Conservation (phyloP, 805 yeast genomes). For the Isabelozyma pseudorhagii region DNA sequence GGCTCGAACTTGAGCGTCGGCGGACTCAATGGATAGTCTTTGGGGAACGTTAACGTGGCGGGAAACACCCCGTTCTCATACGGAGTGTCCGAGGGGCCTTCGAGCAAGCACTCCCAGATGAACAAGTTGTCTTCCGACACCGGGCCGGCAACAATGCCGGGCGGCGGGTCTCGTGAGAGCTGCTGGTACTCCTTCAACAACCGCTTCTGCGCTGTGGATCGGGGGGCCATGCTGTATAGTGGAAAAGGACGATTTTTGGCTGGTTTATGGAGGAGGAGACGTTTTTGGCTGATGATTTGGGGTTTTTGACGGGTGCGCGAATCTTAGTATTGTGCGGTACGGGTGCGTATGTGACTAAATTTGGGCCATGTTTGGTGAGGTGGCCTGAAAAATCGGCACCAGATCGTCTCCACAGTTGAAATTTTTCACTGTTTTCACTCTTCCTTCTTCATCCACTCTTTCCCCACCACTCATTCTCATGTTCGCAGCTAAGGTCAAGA, state of each 20-base stretch:
- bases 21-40: slow-evolving; percentile 80
- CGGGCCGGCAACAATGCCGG: slow-evolving; percentile 95
- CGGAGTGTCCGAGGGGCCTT: slow-evolving; percentile 81
- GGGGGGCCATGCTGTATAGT: background rate
- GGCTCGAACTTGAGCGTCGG: slow-evolving; percentile 76
- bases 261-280: too few species aligned
- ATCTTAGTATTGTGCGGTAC: background rate
- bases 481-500: slow-evolving; percentile 59
- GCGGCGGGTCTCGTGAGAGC: slow-evolving; percentile 81
- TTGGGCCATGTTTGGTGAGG: too few species aligned
- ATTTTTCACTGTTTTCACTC: background rate
- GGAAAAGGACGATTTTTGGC: background rate
- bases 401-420: too few species aligned
- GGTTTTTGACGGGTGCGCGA: too few species aligned
- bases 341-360: background rate
- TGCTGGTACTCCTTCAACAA: slow-evolving; percentile 88
- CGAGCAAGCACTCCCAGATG: slow-evolving; percentile 79
- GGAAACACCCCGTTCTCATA: slow-evolving; percentile 88
- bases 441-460: background rate
- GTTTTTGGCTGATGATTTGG: too few species aligned
- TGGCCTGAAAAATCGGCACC: too few species aligned
- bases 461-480: slow-evolving; percentile 1
- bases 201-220: slow-evolving; percentile 76
- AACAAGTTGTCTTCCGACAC: slow-evolving; percentile 68
- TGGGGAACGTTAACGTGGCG: slow-evolving; percentile 68